These are phyloP conservation scores for Arxiozyma slooffiae DNA, from an alignment of 1,139 yeast species.

Conservation along the genomic window DNA sequence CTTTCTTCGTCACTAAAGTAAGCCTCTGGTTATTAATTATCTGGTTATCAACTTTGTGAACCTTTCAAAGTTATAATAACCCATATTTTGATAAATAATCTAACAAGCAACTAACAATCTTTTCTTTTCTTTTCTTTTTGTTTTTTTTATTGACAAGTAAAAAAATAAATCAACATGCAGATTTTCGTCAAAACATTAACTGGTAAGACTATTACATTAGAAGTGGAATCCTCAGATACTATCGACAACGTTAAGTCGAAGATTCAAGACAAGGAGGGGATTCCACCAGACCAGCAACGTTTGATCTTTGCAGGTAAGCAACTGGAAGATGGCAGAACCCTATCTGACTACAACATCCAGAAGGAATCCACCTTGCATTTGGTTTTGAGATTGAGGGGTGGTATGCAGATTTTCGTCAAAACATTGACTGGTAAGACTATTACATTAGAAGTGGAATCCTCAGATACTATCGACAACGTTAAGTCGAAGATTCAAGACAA, in stretches of 20 bases:
- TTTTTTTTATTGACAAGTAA: too few species aligned
- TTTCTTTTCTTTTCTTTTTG: too few species aligned
- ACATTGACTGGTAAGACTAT: constrained; percentile 67
- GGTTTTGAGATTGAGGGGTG: constrained; percentile 53
- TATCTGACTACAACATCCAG: constrained; percentile 59
- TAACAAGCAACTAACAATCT: neutral
- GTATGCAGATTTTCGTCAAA: constrained; percentile 45
- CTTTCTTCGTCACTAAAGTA: neutral
- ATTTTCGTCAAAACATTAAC: constrained; percentile 54
- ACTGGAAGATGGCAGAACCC: constrained; percentile 59
- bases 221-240: constrained; percentile 65
- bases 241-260: constrained; percentile 87
- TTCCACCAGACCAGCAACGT: constrained; percentile 98
- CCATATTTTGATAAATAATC: neutral
- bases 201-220: constrained; percentile 63
- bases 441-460: constrained; percentile 60
- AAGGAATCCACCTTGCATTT: constrained; percentile 53
- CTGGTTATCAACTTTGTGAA: neutral
- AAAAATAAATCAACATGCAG: constrained; percentile 51
- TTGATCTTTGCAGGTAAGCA: constrained; percentile 98
- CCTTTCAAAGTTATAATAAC: neutral
- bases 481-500: constrained; percentile 97
- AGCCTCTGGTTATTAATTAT: neutral
- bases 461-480: constrained; percentile 73
- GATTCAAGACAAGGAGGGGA: constrained; percentile 98